Conservation (phyloP, 176 grass and related monocot species). For the Puccinellia tenuiflora region DNA sequence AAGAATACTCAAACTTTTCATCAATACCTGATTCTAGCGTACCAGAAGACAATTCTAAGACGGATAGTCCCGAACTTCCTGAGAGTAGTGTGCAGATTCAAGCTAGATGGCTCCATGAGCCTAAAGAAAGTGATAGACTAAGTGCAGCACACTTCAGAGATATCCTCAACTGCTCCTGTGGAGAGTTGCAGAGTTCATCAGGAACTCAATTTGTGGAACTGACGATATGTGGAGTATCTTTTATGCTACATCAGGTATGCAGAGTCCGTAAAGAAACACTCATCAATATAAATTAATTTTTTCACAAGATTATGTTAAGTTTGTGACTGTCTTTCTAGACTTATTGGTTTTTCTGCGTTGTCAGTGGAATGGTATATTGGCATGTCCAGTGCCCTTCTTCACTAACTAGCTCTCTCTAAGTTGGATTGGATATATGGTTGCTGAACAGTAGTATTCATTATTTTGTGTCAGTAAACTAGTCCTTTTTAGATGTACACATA, state of each 20-base stretch:
- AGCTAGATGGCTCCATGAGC: constrained; percentile 87
- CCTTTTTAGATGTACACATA: constrained; percentile 13
- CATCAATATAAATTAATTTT: background rate
- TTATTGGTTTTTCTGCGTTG: background rate
- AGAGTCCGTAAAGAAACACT: background rate
- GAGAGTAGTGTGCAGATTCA: constrained; percentile 28
- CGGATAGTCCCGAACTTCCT: constrained; percentile 23
- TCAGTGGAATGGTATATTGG: background rate
- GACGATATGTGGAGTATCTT: constrained; percentile 79
- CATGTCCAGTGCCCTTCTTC: background rate
- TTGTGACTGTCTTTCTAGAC: background rate
- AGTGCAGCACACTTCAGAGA: constrained; percentile 84
- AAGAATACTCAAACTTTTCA: constrained; percentile 34
- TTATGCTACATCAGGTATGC: constrained; percentile 95
- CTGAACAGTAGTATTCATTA: background rate
- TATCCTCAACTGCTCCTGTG: constrained; percentile 69
- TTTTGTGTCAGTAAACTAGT: background rate
- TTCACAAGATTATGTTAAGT: background rate
- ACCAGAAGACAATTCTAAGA: constrained; percentile 22
- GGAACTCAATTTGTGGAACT: constrained; percentile 73
- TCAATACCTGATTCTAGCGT: constrained; percentile 24
- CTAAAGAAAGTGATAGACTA: constrained; percentile 79
- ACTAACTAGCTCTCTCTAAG: background rate
- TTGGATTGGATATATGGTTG: background rate
- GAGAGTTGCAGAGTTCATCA: constrained; percentile 61